phyloP scores from a whole-genome alignment of 345 rosid species.

The Angophora floribunda region DNA sequence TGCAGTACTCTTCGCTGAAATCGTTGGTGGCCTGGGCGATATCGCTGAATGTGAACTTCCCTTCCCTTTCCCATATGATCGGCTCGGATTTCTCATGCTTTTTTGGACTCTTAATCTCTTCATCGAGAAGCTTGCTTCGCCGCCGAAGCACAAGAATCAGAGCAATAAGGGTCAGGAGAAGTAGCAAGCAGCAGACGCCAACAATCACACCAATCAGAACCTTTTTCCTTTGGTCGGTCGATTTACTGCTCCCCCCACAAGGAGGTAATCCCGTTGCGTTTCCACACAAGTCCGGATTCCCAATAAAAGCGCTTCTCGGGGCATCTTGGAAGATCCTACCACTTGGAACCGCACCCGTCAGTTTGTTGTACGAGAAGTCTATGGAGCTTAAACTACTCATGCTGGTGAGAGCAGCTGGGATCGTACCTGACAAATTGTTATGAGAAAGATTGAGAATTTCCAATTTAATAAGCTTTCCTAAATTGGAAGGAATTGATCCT shows the following conservation, averaged over 20 bases:
- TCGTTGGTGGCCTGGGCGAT: slow-evolving; percentile 42
- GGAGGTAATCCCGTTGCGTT: slow-evolving; percentile 21
- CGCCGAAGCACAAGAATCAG: neutral
- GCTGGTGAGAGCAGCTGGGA: slow-evolving; percentile 26
- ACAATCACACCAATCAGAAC: slow-evolving; percentile 22
- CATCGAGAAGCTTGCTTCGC: slow-evolving; percentile 2
- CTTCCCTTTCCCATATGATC: slow-evolving; percentile 45
- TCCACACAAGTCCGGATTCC: slow-evolving; percentile 54
- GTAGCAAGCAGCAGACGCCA: slow-evolving; percentile 14
- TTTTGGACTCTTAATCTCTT: slow-evolving; percentile 7
- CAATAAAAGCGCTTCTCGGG: slow-evolving; percentile 18
- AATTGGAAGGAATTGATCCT: slow-evolving; percentile 33
- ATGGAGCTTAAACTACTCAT: slow-evolving; percentile 28
- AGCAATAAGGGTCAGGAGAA: neutral
- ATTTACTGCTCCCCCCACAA: slow-evolving; percentile 7
- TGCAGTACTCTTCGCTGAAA: slow-evolving; percentile 31
- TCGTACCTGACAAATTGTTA: slow-evolving; percentile 42
- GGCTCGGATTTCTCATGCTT: slow-evolving; percentile 4
- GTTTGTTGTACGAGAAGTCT: slow-evolving; percentile 50
- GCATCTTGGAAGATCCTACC: slow-evolving; percentile 28
- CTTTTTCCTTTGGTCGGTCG: slow-evolving; percentile 7
- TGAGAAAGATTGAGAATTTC: slow-evolving; percentile 50
- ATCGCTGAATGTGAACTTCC: slow-evolving; percentile 42
- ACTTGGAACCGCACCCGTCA: slow-evolving; percentile 40
- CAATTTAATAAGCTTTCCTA: slow-evolving; percentile 24